phyloP scores from a whole-genome alignment of 73 alveolate genomes.

The Uronychia binucleata region DNA sequence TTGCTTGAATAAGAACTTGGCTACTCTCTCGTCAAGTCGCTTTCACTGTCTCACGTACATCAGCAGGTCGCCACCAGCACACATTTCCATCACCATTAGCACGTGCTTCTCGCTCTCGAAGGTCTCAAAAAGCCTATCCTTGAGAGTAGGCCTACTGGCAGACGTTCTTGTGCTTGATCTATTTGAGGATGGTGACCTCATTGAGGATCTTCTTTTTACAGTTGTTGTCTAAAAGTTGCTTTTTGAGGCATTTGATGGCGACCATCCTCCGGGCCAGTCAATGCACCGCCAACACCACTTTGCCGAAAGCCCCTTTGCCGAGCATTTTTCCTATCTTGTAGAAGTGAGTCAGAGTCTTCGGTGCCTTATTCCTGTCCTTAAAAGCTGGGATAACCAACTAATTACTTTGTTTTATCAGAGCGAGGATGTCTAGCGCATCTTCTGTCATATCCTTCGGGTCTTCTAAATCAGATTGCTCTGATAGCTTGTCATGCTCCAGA shows the following conservation, averaged over 20 bases:
- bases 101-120: not conserved
- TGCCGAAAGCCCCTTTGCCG: not conserved
- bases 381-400: not conserved
- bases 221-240: not conserved
- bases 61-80: not conserved
- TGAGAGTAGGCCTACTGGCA: not conserved
- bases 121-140: not conserved
- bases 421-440: not conserved
- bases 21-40: not conserved
- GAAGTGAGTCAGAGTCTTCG: not conserved
- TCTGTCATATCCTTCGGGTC: not conserved
- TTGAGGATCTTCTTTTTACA: not conserved
- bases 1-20: constrained; percentile 10
- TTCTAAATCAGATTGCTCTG: not conserved
- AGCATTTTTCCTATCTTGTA: not conserved
- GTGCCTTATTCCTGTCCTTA: not conserved
- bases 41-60: not conserved
- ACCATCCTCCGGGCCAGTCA: not conserved
- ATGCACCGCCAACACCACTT: not conserved
- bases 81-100: not conserved
- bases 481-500: too few relatives aligned
- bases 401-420: not conserved
- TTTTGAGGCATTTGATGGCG: not conserved
- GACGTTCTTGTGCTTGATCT: not conserved
- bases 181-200: not conserved